Percentiles rank a stretch among this genome's conserved stretches.
Conservation (phyloP, 441 rosid genomes). For the Isatis lusitanica region DNA sequence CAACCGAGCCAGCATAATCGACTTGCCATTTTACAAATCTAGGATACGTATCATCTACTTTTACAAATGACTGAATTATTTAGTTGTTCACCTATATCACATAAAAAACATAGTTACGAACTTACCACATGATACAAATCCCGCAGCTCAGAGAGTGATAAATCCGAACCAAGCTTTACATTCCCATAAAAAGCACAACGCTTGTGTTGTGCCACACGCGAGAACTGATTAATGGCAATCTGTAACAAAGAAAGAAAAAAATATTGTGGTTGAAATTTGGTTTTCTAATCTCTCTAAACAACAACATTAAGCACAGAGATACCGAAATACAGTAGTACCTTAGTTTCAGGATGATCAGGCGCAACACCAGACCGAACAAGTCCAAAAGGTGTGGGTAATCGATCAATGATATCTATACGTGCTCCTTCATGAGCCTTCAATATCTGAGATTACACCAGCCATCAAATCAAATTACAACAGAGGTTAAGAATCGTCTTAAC, state of each 20-base stretch:
- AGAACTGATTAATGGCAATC: constrained; percentile 84
- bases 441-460: constrained; percentile 42
- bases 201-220: constrained; percentile 66
- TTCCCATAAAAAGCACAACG: constrained; percentile 81
- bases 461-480: background rate
- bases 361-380: constrained; percentile 94
- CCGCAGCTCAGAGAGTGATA: constrained; percentile 74
- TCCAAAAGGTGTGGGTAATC: constrained; percentile 89
- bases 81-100: constrained; percentile 47
- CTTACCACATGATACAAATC: constrained; percentile 74
- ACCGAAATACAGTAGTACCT: constrained; percentile 44
- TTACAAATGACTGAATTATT: constrained; percentile 41
- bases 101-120: background rate
- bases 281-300: background rate
- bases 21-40: background rate
- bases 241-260: constrained; percentile 49
- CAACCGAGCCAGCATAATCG: no score
- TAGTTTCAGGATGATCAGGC: constrained; percentile 95
- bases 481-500: background rate
- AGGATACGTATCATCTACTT: background rate
- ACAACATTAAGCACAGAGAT: background rate
- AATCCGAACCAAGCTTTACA: constrained; percentile 64
- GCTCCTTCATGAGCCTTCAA: constrained; percentile 69
- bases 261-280: constrained; percentile 46
- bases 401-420: constrained; percentile 76